Evolutionary conservation across 2,329 filamentous ascomycete species (phyloP).

Genomic region (Taxawa tesnikishii): DNA sequence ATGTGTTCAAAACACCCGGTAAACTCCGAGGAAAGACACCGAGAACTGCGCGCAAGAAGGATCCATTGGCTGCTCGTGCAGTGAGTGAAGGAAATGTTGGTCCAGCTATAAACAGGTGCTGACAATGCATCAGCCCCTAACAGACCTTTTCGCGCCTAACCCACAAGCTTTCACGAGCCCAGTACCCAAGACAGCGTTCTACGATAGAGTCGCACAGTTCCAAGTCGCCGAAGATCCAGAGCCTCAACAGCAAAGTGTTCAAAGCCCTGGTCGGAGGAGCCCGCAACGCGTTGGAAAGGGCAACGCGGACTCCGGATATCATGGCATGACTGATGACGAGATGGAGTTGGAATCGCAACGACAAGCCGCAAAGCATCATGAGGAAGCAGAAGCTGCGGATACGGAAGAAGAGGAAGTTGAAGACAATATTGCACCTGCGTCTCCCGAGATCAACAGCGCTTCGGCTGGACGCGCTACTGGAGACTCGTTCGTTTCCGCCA

Average conservation of each 20-base stretch:
- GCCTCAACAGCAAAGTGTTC: constrained; percentile 14
- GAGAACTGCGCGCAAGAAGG: constrained; percentile 52
- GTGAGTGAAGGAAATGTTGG: constrained; percentile 51
- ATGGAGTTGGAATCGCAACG: constrained; percentile 26
- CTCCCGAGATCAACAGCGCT: constrained; percentile 3
- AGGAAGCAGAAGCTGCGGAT: not conserved
- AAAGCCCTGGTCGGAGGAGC: constrained; percentile 18
- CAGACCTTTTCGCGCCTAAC: constrained; percentile 35
- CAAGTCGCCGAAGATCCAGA: constrained; percentile 45
- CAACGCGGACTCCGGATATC: constrained; percentile 55
- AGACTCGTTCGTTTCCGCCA: constrained; percentile 37
- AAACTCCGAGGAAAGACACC: constrained; percentile 75
- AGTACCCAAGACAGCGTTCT: constrained; percentile 34
- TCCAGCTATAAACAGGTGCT: constrained; percentile 46
- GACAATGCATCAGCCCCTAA: constrained; percentile 33
- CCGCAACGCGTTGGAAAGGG: constrained; percentile 20
- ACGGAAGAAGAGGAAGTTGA: constrained; percentile 4
- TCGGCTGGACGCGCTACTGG: constrained; percentile 2
- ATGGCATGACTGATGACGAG: constrained; percentile 50
- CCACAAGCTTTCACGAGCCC: constrained; percentile 16
- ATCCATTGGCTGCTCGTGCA: constrained; percentile 46
- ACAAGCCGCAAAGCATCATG: constrained; percentile 1
- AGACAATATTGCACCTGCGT: constrained; percentile 4
- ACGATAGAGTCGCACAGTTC: constrained; percentile 45
- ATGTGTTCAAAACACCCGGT: constrained; percentile 90